Conservation (phyloP, 2,329 filamentous ascomycete species). For the Talaromyces sp. region DNA sequence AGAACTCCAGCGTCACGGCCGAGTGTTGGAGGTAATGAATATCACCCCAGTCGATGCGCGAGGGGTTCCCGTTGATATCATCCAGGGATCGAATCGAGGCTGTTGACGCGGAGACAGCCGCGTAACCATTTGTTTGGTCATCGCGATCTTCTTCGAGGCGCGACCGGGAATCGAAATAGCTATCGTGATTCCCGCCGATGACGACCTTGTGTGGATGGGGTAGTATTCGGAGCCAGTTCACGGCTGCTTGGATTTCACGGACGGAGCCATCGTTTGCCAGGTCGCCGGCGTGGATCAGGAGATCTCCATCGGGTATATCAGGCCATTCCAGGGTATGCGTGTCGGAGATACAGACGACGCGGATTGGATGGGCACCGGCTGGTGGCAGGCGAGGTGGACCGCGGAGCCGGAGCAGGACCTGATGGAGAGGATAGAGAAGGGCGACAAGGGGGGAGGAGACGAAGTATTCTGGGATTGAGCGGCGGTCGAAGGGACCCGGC, state of each 20-base stretch:
- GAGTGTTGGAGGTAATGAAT: constrained; percentile 77
- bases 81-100: constrained; percentile 43
- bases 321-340: constrained; percentile 68
- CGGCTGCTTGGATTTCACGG: constrained; percentile 74
- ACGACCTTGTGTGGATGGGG: constrained; percentile 80
- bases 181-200: constrained; percentile 87
- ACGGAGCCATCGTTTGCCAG: constrained; percentile 73
- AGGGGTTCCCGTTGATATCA: constrained; percentile 45
- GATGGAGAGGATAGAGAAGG: constrained; percentile 65
- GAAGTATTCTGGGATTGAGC: constrained; percentile 62
- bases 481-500: constrained; percentile 52
- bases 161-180: constrained; percentile 73
- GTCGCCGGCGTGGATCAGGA: constrained; percentile 90
- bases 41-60: constrained; percentile 64
- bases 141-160: constrained; percentile 59
- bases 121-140: constrained; percentile 20
- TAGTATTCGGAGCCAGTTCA: constrained; percentile 77
- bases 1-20: constrained; percentile 57
- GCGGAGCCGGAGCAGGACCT: constrained; percentile 67
- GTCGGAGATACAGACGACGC: constrained; percentile 86
- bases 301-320: constrained; percentile 68
- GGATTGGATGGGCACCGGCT: constrained; percentile 59
- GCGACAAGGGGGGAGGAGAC: constrained; percentile 70
- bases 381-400: constrained; percentile 65
- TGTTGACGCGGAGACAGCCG: constrained; percentile 37